Base-by-base conservation (phyloP, 2,329 filamentous ascomycete genomes). In the Cladophialophora exuberans region DNA sequence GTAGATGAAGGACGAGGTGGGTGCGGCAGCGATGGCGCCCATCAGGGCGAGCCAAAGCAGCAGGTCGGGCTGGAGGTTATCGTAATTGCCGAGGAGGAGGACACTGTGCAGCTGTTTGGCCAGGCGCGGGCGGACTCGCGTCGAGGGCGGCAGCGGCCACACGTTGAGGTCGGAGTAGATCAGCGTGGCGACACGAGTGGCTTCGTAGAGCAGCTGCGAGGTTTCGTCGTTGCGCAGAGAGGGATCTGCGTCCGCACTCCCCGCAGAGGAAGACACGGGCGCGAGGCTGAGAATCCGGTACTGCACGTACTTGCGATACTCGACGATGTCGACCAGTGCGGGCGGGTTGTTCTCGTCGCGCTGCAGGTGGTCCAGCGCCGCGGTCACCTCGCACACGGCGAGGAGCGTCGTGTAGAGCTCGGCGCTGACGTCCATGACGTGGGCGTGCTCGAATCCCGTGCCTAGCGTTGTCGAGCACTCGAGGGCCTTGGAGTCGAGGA, bases 131-230 rank as follows among this genome's bases (percentile, higher is more conserved):
- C 44, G 26, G 13, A 18, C 31, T 3, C 22, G 15, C 17, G 44
- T 30, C 7, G 44, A 47, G 4, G 26, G 10, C 11, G 44, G 44
- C 28, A 47, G 11, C 3, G 44, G 44, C 44, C 44, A 47, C 11
- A 47, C 33, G 31, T 47, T 47, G 23, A 47, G 22, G 44, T 47
- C 44, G 11, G 44, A 30, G 22, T 47, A 47, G 20, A 47, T 47
- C 26, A 47, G 15, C 6, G 25, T 17, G 3, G 44, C 22, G 10
- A 47, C 18, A 10, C 44, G 44, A 20, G 25, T 31, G 4, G 26
- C 28, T 33, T 47, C 28, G 15, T 47, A 47, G 2, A 33, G n/a
- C n/a, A n/a, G n/a, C n/a, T n/a, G n/a, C n/a, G n/a, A n/a, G n/a
- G n/a, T 22, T 18, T 47, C 31, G 26, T 47, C 44, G 10, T 30